Evolutionary conservation across 2,329 filamentous ascomycete genomes (phyloP), one percentile per base, ranked within the genome.

Genomic region (Apiospora pterosperma): DNA sequence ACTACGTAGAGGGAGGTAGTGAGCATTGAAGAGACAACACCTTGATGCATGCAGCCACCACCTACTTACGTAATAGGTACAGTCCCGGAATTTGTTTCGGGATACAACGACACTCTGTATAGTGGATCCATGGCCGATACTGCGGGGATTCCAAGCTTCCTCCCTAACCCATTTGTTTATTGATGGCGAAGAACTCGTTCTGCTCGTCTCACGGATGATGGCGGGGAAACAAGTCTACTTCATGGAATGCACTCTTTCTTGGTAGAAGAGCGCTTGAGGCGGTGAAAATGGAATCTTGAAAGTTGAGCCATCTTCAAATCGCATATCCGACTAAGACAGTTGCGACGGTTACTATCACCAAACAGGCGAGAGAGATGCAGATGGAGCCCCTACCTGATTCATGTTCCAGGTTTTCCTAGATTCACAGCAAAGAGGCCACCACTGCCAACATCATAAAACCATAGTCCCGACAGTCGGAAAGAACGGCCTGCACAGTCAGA

Each of bases 341-440:
- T 31, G 16, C 48, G 28, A 55, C 19, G 31, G 16, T 19, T 16
- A 55, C 48, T 55, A 55, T 34, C 48, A 55, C 48, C 48, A 55
- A 34, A 12, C 16, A 34, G 48, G 48, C 21, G 25, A 34, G 25
- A 34, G 25, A 21, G 28, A 55, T 16, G 21, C 48, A 55, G 25
- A 55, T 55, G 48, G 48, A 55, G 48, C 48, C 48, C 48, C 48
- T 55, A 34, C 48, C 34, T n/a, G 48, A 55, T 55, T 55, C 48
- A 55, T 55, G 48, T 19, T 12, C 25, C 48, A 55, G 25, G 48
- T 34, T 34, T 34, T 19, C 34, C 44, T 55, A 34, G n/a, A n/a
- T 28, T 55, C 48, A 34, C 11, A 34, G n/a, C n/a, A n/a, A n/a
- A n/a, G n/a, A n/a, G n/a, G n/a, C n/a, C n/a, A n/a, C 3, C 2